A percentile compares a stretch with the other conserved stretches of the same genome.
phyloP scores from a whole-genome alignment of 371 early-diverging fungal genomes.

The Circinella minor region DNA sequence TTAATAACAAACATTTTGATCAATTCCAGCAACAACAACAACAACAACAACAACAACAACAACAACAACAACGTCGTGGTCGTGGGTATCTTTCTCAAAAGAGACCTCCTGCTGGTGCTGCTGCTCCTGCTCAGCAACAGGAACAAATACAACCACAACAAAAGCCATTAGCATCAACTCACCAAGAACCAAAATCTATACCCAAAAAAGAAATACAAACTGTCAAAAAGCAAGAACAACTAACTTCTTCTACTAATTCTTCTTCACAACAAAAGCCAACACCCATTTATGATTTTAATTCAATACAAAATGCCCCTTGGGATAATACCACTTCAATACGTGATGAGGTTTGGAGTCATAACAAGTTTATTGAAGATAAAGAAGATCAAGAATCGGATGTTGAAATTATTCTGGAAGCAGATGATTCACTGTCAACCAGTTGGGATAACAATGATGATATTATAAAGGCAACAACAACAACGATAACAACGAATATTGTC shows the following conservation, averaged over 20 bases:
- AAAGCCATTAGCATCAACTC: not conserved
- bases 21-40: not conserved
- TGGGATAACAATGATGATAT: not conserved
- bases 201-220: not conserved
- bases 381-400: constrained; percentile 45
- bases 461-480: not conserved
- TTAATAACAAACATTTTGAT: not conserved
- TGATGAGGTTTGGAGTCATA: constrained; percentile 15
- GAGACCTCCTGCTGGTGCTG: constrained; percentile 4
- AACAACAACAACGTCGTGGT: constrained; percentile 10
- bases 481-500: not conserved
- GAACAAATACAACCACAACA: not conserved
- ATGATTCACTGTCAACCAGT: not conserved
- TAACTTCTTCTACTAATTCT: not conserved
- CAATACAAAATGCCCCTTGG: constrained; percentile 11
- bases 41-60: not conserved
- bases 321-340: not conserved
- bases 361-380: constrained; percentile 18
- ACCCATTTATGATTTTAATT: constrained; percentile 9
- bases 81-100: constrained; percentile 39
- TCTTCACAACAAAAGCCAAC: not conserved
- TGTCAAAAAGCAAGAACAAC: not conserved
- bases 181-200: not conserved
- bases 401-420: constrained; percentile 43
- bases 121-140: not conserved